Evolutionary conservation across 2,329 filamentous ascomycete genomes (phyloP).

Genomic region (Penicillium sumatraense): DNA sequence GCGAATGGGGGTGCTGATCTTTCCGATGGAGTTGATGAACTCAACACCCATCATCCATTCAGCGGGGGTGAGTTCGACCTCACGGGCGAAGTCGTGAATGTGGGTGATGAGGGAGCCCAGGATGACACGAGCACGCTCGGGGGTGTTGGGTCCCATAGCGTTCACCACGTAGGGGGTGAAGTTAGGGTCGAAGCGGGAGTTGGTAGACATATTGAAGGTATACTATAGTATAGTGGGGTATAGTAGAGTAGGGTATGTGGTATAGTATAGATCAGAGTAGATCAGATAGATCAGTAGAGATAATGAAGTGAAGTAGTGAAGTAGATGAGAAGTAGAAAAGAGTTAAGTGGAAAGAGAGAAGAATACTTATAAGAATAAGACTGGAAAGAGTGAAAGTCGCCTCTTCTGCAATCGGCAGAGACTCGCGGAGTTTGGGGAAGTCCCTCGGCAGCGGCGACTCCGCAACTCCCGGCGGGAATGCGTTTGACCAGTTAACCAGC

Average conservation of each 20-base stretch:
- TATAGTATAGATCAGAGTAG: background rate
- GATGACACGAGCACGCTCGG: conserved; percentile 67
- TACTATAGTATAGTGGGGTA: background rate
- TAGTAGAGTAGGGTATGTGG: background rate
- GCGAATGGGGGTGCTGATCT: conserved; percentile 68
- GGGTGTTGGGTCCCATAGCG: conserved; percentile 71
- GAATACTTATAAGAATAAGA: background rate
- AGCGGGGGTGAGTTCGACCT: conserved; percentile 75
- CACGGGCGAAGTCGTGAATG: conserved; percentile 78
- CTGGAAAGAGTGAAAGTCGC: background rate
- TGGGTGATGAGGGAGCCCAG: conserved; percentile 69
- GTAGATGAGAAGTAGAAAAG: no score
- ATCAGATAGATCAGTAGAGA: no score
- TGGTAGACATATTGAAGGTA: conserved; percentile 23
- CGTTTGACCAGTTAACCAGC: conserved; percentile 1
- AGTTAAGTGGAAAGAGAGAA: background rate
- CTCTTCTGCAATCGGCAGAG: conserved; percentile 7
- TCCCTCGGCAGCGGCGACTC: conserved; percentile 12
- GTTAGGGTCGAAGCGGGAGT: conserved; percentile 63
- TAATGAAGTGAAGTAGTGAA: background rate
- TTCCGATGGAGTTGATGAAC: conserved; percentile 75
- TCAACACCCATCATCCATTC: conserved; percentile 78
- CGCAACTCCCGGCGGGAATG: conserved; percentile 23
- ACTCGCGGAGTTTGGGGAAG: background rate
- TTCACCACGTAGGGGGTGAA: conserved; percentile 77